These are phyloP conservation scores for Saccharomycopsis microspora DNA, from an alignment of 805 yeast species.

Conservation along the genomic window DNA sequence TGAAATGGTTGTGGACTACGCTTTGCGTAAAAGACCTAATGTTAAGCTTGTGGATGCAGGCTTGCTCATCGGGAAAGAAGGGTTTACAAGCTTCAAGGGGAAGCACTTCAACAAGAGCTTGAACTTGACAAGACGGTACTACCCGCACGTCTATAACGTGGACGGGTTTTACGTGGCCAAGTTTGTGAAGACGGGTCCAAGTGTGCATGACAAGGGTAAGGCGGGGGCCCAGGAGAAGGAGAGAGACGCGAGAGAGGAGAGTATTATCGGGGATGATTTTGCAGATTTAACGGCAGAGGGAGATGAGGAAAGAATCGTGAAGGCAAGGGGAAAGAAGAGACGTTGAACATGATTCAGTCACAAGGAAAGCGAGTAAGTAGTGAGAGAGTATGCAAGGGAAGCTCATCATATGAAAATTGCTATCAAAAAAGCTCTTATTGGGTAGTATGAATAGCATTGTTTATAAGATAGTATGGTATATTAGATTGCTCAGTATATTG, in stretches of 20 bases:
- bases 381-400: constrained; percentile 16
- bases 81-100: constrained; percentile 88
- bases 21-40: constrained; percentile 90
- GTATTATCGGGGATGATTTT: constrained; percentile 77
- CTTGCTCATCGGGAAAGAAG: constrained; percentile 88
- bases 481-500: too few species aligned
- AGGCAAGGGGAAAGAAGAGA: constrained; percentile 19
- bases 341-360: constrained; percentile 18
- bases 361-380: constrained; percentile 51
- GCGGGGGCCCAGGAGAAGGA: constrained; percentile 88
- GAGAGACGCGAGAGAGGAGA: constrained; percentile 69
- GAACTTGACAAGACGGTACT: constrained; percentile 82
- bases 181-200: constrained; percentile 80
- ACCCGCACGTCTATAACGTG: constrained; percentile 97
- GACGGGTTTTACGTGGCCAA: constrained; percentile 98
- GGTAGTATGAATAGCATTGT: too few species aligned
- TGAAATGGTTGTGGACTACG: constrained; percentile 98
- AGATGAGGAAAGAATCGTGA: constrained; percentile 63
- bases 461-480: too few species aligned
- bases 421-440: too few species aligned
- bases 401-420: too few species aligned
- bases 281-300: constrained; percentile 69
- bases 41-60: constrained; percentile 91
- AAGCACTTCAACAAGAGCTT: constrained; percentile 74
- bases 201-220: constrained; percentile 74